A percentile compares a stretch with the other conserved stretches of the same genome.
Evolutionary conservation across 2,329 filamentous ascomycete genomes (phyloP).

Genomic region (Fusarium falciforme): DNA sequence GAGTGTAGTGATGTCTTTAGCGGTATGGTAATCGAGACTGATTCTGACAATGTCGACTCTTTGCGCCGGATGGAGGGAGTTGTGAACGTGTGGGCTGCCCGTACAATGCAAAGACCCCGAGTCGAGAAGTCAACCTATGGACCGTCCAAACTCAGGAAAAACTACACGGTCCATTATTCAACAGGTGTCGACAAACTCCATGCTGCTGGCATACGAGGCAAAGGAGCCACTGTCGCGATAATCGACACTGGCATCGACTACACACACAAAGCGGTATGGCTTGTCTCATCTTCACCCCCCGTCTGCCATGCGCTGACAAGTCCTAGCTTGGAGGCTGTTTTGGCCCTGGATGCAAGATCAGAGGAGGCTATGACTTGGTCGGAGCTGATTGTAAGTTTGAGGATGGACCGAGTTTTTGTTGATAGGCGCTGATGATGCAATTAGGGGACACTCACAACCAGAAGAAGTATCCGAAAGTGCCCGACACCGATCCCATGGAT

Average conservation of each 20-base stretch:
- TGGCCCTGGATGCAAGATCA: conserved; percentile 52
- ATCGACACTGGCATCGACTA: conserved; percentile 56
- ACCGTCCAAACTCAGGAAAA: conserved; percentile 30
- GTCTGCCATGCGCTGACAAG: conserved; percentile 1
- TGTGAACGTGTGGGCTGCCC: conserved; percentile 52
- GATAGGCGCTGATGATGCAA: conserved; percentile 13
- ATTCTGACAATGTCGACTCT: conserved; percentile 48
- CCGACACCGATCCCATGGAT: conserved; percentile 52
- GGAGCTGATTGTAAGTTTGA: conserved; percentile 46
- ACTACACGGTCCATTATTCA: conserved; percentile 52
- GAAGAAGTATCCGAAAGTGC: conserved; percentile 44
- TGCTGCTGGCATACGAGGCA: conserved; percentile 50
- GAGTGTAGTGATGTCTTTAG: conserved; percentile 52
- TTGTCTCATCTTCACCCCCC: neutral
- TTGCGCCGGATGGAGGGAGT: conserved; percentile 49
- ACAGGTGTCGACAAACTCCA: conserved; percentile 55
- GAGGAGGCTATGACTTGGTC: conserved; percentile 53
- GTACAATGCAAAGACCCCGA: conserved; percentile 40
- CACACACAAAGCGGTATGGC: conserved; percentile 50
- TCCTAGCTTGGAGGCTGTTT: conserved; percentile 53
- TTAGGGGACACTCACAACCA: conserved; percentile 48
- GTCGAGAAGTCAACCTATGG: conserved; percentile 21
- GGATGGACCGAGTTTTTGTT: neutral
- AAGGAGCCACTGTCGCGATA: conserved; percentile 52
- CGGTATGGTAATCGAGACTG: conserved; percentile 49